Evolutionary conservation across 352 stramenopile species (phyloP), one percentile per base, ranked within the genome.

Genomic region (Globisporangium nodosum): DNA sequence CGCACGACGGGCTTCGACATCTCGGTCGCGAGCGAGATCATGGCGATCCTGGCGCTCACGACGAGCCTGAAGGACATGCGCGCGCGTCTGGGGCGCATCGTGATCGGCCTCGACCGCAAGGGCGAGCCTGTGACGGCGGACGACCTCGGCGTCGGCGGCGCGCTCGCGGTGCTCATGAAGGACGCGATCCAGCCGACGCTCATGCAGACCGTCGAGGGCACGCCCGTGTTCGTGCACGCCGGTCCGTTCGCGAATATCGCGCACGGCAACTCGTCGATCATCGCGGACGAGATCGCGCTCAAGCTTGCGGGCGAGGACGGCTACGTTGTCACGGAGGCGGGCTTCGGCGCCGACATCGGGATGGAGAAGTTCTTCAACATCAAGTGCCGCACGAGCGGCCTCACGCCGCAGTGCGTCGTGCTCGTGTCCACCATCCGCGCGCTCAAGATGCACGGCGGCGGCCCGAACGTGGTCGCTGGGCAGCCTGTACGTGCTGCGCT

Each of bases 311-410:
- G 96, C 9, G 92, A 98, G 35, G 94, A 99, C 39, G 96, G 97
- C 20, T 99, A 96, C 57, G 92, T 98, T 42, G 88, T 99, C 24
- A 99, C 97, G 0, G 97, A 99, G 69, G 96, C 95, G 16, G 97
- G 97, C 11, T 99, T 99, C 68, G 97, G 97, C 43, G 97, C 96
- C 11, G 96, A 99, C 65, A 98, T 99, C 60, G 92, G 89, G 52
- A 94, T 97, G 76, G 92, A 98, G 64, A 98, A 99, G 74, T 99
- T 99, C 70, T 99, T 98, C 74, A 98, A 99, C 81, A 99, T 99
- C 68, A 99, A 99, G 80, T 99, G 96, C 71, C 87, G 97, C 37
- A 84, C 88, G 39, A 97, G 82, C 60, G 96, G 94, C 16, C 73
- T 99, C 8, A 95, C 85, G n/a, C 97, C 97, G 9, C 90, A 98